These are phyloP conservation scores for Rhizomucor miehei DNA, from an alignment of 371 early-diverging fungal species.

Conservation along the genomic window DNA sequence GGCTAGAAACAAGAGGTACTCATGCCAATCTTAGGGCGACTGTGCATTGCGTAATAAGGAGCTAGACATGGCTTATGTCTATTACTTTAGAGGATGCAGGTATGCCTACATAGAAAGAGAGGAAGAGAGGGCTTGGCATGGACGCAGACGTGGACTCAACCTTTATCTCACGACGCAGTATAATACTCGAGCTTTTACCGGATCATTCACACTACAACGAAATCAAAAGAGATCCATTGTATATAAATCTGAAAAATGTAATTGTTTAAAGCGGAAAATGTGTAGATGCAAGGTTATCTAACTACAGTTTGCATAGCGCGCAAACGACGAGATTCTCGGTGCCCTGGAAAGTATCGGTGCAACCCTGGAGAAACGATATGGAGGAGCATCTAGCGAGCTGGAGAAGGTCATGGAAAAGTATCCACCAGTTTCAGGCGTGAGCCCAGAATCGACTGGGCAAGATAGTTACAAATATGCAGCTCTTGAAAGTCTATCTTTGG, in stretches of 20 bases:
- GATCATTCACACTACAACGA: slow-evolving; percentile 44
- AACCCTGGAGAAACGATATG: slow-evolving; percentile 12
- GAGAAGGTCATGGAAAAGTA: slow-evolving; percentile 10
- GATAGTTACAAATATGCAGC: neutral
- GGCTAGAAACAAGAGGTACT: neutral
- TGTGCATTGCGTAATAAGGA: slow-evolving; percentile 25
- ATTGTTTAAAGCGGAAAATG: neutral
- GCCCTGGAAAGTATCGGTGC: slow-evolving; percentile 17
- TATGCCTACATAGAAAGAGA: slow-evolving; percentile 26
- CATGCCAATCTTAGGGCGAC: slow-evolving; percentile 35
- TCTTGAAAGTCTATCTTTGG: slow-evolving; percentile 11
- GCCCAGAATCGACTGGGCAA: neutral
- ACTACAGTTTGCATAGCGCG: slow-evolving; percentile 22
- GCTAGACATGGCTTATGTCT: slow-evolving; percentile 43
- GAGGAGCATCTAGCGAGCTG: slow-evolving; percentile 1
- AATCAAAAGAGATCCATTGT: slow-evolving; percentile 31
- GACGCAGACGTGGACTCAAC: neutral
- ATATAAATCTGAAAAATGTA: slow-evolving; percentile 46
- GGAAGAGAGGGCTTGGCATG: neutral
- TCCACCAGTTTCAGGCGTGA: slow-evolving; percentile 5
- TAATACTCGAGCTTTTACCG: slow-evolving; percentile 51
- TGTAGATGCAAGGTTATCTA: slow-evolving; percentile 5
- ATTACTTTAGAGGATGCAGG: slow-evolving; percentile 43
- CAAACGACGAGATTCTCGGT: slow-evolving; percentile 24
- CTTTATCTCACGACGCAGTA: slow-evolving; percentile 28